Percentiles rank a stretch among this genome's conserved stretches.
Conservation (phyloP, 2,329 filamentous ascomycete genomes). For the Diaporthe ilicicola region DNA sequence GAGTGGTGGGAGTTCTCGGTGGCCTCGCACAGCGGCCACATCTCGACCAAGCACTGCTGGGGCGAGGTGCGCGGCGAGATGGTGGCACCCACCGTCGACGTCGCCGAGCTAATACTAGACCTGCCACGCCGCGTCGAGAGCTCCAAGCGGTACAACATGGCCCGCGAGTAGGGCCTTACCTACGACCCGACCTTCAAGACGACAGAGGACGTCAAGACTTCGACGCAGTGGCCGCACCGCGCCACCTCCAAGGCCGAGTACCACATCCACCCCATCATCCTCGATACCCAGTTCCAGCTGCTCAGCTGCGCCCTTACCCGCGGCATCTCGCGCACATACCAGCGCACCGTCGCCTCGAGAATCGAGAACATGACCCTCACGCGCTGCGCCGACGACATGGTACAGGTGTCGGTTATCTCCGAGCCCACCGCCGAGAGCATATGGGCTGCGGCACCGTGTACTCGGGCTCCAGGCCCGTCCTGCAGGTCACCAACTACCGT, state of each 20-base stretch:
- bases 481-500: too few relatives aligned
- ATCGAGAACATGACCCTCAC: too few relatives aligned
- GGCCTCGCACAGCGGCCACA: slow-evolving; percentile 36
- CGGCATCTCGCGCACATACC: too few relatives aligned
- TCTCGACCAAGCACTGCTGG: slow-evolving; percentile 42
- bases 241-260: not conserved
- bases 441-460: too few relatives aligned
- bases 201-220: too few relatives aligned
- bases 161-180: not conserved
- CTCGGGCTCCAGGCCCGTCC: too few relatives aligned
- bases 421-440: too few relatives aligned
- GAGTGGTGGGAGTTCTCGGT: slow-evolving; percentile 42
- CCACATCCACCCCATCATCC: not conserved
- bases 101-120: not conserved
- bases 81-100: not conserved
- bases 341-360: too few relatives aligned
- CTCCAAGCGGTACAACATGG: not conserved
- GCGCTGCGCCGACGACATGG: too few relatives aligned
- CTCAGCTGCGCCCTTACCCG: too few relatives aligned
- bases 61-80: slow-evolving; percentile 34
- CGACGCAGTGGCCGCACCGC: not conserved
- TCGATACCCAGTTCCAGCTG: not conserved
- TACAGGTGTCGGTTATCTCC: too few relatives aligned
- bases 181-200: not conserved
- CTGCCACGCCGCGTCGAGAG: not conserved